Evolutionary conservation across 768 basidiomycete species (phyloP).

Genomic region (Russula sp.): DNA sequence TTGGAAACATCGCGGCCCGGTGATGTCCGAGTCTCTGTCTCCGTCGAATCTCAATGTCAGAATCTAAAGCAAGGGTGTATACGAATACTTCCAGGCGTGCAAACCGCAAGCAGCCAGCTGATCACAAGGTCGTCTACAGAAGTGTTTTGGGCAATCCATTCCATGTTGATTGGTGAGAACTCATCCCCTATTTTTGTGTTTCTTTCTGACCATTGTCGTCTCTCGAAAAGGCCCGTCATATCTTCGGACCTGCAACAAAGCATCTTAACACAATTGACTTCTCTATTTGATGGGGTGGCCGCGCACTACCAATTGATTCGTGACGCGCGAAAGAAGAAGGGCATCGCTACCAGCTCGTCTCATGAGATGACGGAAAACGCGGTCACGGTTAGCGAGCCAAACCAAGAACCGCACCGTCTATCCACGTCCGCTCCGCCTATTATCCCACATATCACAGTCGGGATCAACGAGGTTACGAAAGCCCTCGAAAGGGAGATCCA

Average conservation of each 20-base stretch:
- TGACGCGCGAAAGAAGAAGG: conserved; percentile 24
- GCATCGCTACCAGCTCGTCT: background rate
- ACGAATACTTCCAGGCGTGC: conserved; percentile 63
- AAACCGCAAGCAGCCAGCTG: conserved; percentile 43
- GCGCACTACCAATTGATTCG: conserved; percentile 39
- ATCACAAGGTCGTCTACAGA: conserved; percentile 66
- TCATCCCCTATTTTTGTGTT: conserved; percentile 14
- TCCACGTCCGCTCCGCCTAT: conserved; percentile 39
- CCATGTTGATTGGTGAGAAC: conserved; percentile 58
- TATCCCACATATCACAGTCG: conserved; percentile 51
- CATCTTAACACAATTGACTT: conserved; percentile 50
- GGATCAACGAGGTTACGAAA: conserved; percentile 81
- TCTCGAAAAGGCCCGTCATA: conserved; percentile 54
- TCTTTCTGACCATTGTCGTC: conserved; percentile 18
- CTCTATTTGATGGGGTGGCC: conserved; percentile 50
- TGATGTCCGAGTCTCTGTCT: background rate
- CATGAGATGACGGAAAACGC: conserved; percentile 3
- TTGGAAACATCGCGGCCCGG: background rate
- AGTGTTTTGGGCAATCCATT: conserved; percentile 72
- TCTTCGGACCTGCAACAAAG: conserved; percentile 61
- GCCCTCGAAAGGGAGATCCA: conserved; percentile 59
- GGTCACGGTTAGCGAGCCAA: background rate
- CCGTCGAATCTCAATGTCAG: conserved; percentile 42
- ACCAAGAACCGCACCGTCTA: background rate
- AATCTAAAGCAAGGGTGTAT: conserved; percentile 51